Evolutionary conservation across 2,329 filamentous ascomycete species (phyloP).

Genomic region (Tolypocladium ophioglossoides): DNA sequence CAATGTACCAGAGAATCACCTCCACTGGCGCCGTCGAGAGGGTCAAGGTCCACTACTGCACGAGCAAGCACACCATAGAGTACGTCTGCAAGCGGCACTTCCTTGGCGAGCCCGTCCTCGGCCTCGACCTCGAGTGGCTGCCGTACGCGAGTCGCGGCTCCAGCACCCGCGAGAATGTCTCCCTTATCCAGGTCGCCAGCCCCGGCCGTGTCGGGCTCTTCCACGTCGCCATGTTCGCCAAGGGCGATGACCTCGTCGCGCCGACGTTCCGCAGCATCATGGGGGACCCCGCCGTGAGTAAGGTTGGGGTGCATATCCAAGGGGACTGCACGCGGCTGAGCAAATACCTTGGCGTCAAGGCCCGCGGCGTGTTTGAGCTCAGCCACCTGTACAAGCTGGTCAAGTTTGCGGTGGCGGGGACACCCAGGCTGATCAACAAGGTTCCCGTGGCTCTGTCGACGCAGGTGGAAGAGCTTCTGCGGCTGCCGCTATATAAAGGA

Average conservation of each 20-base stretch:
- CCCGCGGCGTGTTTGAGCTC: constrained; percentile 64
- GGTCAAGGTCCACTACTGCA: constrained; percentile 71
- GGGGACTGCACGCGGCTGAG: constrained; percentile 59
- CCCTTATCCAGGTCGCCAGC: constrained; percentile 73
- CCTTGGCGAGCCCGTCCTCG: constrained; percentile 57
- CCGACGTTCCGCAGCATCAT: constrained; percentile 62
- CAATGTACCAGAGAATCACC: constrained; percentile 48
- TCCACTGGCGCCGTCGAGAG: constrained; percentile 32
- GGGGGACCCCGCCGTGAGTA: constrained; percentile 58
- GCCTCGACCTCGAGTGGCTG: constrained; percentile 86
- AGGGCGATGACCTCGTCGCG: constrained; percentile 49
- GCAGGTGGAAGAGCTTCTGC: constrained; percentile 61
- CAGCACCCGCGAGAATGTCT: constrained; percentile 58
- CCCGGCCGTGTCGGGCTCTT: constrained; percentile 70
- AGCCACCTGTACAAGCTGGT: constrained; percentile 74
- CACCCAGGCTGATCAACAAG: constrained; percentile 53
- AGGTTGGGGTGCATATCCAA: constrained; percentile 67
- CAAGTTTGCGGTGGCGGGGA: constrained; percentile 44
- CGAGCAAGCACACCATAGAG: constrained; percentile 55
- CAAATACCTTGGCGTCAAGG: constrained; percentile 53
- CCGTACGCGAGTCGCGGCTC: constrained; percentile 32
- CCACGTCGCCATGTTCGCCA: constrained; percentile 59
- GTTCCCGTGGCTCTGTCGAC: constrained; percentile 52
- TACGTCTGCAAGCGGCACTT: constrained; percentile 55
- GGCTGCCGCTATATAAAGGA: constrained; percentile 67